Conservation (phyloP, 306 rosid species). For the Trifolium fragiferum region DNA sequence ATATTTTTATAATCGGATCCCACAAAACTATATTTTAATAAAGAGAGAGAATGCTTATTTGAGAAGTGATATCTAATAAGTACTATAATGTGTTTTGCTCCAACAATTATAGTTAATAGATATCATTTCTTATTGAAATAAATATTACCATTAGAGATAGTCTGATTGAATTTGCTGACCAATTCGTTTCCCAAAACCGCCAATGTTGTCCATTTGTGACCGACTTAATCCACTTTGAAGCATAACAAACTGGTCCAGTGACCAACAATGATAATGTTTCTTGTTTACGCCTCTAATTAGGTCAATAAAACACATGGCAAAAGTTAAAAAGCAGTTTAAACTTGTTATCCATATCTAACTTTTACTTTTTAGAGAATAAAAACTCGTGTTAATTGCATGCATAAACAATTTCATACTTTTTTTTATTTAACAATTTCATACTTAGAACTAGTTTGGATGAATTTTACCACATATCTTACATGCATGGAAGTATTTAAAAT, state of each 20-base stretch:
- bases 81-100: too few relatives aligned
- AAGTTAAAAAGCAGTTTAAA: conserved; percentile 2
- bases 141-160: too few relatives aligned
- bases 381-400: conserved; percentile 16
- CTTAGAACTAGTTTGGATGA: not conserved
- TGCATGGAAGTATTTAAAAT: too few relatives aligned
- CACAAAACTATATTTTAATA: too few relatives aligned
- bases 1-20: too few relatives aligned
- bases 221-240: not conserved
- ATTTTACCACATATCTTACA: too few relatives aligned
- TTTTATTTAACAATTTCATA: not conserved
- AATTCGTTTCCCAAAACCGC: not conserved
- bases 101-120: too few relatives aligned
- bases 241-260: not conserved
- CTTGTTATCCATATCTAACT: not conserved
- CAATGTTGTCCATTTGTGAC: not conserved
- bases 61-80: too few relatives aligned
- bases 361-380: not conserved
- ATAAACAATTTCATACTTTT: not conserved
- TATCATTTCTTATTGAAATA: too few relatives aligned
- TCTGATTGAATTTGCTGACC: not conserved
- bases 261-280: not conserved
- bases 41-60: too few relatives aligned
- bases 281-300: not conserved
- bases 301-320: conserved; percentile 25